These are phyloP conservation scores for Pseudotsuga menziesii DNA, from an alignment of 75 land plant genomes.

Conservation along the genomic window DNA sequence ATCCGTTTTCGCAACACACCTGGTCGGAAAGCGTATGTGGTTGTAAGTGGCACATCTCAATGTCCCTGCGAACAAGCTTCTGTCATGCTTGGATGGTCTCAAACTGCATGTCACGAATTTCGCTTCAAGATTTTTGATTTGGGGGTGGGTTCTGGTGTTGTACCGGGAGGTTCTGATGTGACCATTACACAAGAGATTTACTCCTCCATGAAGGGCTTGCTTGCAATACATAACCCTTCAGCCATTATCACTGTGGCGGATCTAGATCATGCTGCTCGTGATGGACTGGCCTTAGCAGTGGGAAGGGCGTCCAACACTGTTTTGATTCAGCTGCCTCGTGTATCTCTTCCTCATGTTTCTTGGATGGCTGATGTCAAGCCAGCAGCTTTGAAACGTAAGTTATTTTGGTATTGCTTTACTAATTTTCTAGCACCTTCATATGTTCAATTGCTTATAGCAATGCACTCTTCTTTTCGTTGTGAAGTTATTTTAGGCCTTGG, in stretches of 20 bases:
- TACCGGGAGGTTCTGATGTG: slow-evolving; percentile 13
- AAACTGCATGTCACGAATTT: slow-evolving; percentile 29
- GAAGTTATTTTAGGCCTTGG: background rate
- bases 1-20: slow-evolving; percentile 31
- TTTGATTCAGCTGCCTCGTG: slow-evolving; percentile 36
- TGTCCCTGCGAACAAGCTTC: slow-evolving; percentile 48
- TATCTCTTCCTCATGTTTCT: slow-evolving; percentile 25
- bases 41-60: slow-evolving; percentile 27
- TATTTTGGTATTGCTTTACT: background rate
- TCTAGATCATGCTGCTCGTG: slow-evolving; percentile 17
- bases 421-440: background rate
- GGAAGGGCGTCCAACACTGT: slow-evolving; percentile 13
- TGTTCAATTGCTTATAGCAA: background rate
- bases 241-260: slow-evolving; percentile 29
- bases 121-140: slow-evolving; percentile 44
- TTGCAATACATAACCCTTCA: slow-evolving; percentile 34
- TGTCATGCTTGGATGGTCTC: slow-evolving; percentile 23
- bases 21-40: slow-evolving; percentile 38
- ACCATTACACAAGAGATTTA: slow-evolving; percentile 28
- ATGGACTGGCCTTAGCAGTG: slow-evolving; percentile 29
- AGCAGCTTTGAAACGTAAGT: slow-evolving; percentile 7
- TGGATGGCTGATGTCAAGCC: slow-evolving; percentile 31
- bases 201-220: slow-evolving; percentile 36
- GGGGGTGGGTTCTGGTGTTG: slow-evolving; percentile 21
- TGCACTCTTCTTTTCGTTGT: background rate